Evolutionary conservation across 108 stramenopile species (phyloP).

Genomic region (Nannochloropsis gaditana): DNA sequence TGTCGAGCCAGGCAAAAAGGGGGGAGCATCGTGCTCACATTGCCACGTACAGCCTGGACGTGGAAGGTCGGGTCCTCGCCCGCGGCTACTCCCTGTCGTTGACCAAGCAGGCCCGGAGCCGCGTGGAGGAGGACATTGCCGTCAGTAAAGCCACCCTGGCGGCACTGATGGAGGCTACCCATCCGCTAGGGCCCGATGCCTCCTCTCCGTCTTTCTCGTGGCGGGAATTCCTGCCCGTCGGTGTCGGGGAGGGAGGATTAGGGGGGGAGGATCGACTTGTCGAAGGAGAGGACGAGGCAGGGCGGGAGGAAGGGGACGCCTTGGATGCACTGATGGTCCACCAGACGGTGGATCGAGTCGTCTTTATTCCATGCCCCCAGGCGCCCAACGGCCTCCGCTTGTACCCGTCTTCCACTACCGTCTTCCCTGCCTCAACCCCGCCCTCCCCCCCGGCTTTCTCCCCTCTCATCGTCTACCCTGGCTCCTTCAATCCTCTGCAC

Average conservation of each 20-base stretch:
- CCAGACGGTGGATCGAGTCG: neutral
- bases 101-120: neutral
- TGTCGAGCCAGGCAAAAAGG: neutral
- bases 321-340: neutral
- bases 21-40: neutral
- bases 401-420: neutral
- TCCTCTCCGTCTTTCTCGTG: neutral
- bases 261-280: neutral
- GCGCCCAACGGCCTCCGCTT: neutral
- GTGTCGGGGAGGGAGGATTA: neutral
- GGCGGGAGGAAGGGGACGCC: neutral
- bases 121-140: neutral
- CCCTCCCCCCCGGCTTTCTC: neutral
- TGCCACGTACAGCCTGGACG: neutral
- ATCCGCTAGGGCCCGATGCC: neutral
- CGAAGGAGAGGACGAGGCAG: neutral
- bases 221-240: neutral
- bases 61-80: neutral
- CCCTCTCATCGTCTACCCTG: conserved; percentile 17
- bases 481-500: conserved; percentile 22
- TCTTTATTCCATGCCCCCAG: neutral
- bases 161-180: neutral
- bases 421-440: neutral
- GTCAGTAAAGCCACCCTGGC: neutral
- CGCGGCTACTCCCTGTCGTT: neutral